Conservation (phyloP, 306 rosid genomes). For the Quercus agrifolia region DNA sequence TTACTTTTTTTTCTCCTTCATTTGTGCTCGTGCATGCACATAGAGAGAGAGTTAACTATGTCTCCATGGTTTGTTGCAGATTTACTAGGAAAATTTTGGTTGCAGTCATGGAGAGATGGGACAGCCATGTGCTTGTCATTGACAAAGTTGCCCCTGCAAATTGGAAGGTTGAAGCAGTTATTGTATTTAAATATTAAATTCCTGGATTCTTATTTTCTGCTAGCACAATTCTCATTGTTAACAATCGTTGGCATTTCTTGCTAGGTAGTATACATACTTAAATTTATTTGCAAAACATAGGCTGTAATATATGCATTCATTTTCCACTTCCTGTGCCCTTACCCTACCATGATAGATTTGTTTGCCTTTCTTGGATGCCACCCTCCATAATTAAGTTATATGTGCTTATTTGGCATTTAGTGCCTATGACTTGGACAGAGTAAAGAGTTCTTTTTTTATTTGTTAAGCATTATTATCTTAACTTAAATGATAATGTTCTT, state of each 20-base stretch:
- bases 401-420: not conserved
- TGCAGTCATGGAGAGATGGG: constrained; percentile 86
- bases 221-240: constrained; percentile 9
- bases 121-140: constrained; percentile 55
- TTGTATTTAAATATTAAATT: constrained; percentile 9
- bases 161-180: constrained; percentile 68
- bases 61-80: constrained; percentile 40
- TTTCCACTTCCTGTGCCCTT: not conserved
- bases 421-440: not conserved
- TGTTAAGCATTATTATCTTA: not conserved
- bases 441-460: not conserved
- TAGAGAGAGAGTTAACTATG: not conserved
- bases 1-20: not conserved
- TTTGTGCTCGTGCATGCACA: constrained; percentile 1
- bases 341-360: not conserved
- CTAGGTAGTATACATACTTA: not conserved
- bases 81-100: constrained; percentile 78
- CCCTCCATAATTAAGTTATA: not conserved
- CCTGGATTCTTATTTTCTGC: not conserved
- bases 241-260: not conserved
- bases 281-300: not conserved
- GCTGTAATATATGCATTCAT: not conserved
- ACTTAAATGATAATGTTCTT: not conserved
- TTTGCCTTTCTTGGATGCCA: not conserved
- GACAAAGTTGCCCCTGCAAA: constrained; percentile 69